Evolutionary conservation across 441 rosid genomes (phyloP).

Genomic region (Corymbia calophylla): DNA sequence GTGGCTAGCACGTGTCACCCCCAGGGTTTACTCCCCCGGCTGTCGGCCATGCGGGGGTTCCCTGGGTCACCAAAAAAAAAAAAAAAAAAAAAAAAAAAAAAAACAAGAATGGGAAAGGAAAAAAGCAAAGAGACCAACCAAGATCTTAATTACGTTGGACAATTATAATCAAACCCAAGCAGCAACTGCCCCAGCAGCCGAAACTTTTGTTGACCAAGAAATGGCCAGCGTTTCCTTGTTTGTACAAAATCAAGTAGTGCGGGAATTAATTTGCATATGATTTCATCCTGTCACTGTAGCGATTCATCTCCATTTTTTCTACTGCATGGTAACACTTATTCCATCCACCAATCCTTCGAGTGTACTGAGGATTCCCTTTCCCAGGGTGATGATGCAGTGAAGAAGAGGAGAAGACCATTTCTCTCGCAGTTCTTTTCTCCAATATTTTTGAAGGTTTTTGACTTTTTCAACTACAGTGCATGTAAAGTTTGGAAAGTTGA

Average conservation of each 20-base stretch:
- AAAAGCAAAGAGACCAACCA: neutral
- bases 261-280: neutral
- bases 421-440: conserved; percentile 2
- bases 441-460: conserved; percentile 1
- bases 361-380: neutral
- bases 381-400: conserved; percentile 2
- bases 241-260: neutral
- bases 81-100: too few relatives aligned
- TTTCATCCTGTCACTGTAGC: neutral
- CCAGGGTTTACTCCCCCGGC: too few relatives aligned
- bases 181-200: neutral
- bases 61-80: too few relatives aligned
- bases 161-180: neutral
- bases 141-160: neutral
- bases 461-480: neutral
- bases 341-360: neutral
- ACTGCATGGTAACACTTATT: neutral
- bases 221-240: neutral
- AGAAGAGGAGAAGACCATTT: conserved; percentile 5
- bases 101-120: neutral
- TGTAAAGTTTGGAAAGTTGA: neutral
- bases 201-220: neutral
- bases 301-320: neutral
- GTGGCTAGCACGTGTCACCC: too few relatives aligned
- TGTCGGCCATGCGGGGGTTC: too few relatives aligned